phyloP scores from a whole-genome alignment of 2,329 filamentous ascomycete species.

The Rachicladosporium sp. region DNA sequence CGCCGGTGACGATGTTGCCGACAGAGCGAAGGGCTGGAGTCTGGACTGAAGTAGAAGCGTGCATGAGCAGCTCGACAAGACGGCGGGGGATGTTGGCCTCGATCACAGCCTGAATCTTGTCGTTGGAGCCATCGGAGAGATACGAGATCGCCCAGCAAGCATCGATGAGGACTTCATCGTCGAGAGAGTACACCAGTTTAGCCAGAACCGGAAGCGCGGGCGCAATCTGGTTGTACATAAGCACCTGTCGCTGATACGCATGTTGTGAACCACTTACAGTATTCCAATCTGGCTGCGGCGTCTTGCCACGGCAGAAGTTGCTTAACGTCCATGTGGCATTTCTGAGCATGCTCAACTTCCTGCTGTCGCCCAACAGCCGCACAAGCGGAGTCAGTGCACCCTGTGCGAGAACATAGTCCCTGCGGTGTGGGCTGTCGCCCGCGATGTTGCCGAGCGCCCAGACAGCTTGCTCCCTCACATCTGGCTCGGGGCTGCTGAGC shows the following conservation, averaged over 20 bases:
- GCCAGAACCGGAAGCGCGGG: constrained; percentile 88
- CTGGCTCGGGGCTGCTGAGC: constrained; percentile 86
- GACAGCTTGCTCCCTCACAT: constrained; percentile 95
- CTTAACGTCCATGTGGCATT: constrained; percentile 98
- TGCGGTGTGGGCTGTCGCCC: constrained; percentile 92
- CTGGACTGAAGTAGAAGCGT: constrained; percentile 95
- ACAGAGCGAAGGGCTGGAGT: constrained; percentile 94
- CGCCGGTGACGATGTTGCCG: constrained; percentile 96
- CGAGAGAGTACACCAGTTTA: constrained; percentile 95
- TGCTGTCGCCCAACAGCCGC: constrained; percentile 83
- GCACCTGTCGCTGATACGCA: not conserved
- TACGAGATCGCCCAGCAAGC: constrained; percentile 99
- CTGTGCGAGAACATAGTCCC: constrained; percentile 87
- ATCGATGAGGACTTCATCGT: constrained; percentile 96
- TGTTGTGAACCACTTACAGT: constrained; percentile 51
- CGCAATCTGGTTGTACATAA: constrained; percentile 54
- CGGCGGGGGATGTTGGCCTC: constrained; percentile 94
- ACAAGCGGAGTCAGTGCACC: constrained; percentile 86
- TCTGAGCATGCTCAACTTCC: constrained; percentile 96
- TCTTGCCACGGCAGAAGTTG: constrained; percentile 99
- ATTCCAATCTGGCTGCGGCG: constrained; percentile 93
- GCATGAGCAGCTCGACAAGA: constrained; percentile 93
- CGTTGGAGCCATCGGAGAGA: constrained; percentile 92
- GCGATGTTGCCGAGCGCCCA: constrained; percentile 99
- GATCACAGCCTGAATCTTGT: constrained; percentile 98